Percentiles rank a stretch among this genome's conserved stretches.
phyloP scores from a whole-genome alignment of 805 yeast species.

The Saccharomyces cerevisiae region DNA sequence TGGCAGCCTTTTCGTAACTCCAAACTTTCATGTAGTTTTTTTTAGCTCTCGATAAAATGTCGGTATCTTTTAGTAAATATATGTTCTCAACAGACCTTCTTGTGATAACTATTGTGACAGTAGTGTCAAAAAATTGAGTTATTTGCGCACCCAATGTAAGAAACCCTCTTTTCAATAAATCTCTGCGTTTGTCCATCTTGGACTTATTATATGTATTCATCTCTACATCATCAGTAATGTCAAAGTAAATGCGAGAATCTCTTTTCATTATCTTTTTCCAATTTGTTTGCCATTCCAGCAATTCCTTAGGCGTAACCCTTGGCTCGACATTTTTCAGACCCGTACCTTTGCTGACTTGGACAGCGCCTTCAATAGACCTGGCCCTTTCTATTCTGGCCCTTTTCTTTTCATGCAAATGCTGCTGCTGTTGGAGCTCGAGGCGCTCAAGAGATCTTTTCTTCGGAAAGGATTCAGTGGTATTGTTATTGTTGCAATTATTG shows the following conservation, averaged over 20 bases:
- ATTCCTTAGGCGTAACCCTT: slow-evolving; percentile 31
- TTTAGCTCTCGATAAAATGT: slow-evolving; percentile 60
- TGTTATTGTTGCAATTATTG: background rate
- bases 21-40: slow-evolving; percentile 66
- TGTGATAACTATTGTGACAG: slow-evolving; percentile 72
- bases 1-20: slow-evolving; percentile 75
- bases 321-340: slow-evolving; percentile 14
- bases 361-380: slow-evolving; percentile 32
- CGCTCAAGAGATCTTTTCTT: slow-evolving; percentile 24
- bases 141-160: slow-evolving; percentile 45
- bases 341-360: slow-evolving; percentile 15
- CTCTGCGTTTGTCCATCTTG: slow-evolving; percentile 23
- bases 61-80: slow-evolving; percentile 40
- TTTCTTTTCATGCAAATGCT: slow-evolving; percentile 13
- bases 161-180: slow-evolving; percentile 27
- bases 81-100: slow-evolving; percentile 42
- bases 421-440: slow-evolving; percentile 8
- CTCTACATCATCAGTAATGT: slow-evolving; percentile 34
- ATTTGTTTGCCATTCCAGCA: slow-evolving; percentile 52
- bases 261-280: slow-evolving; percentile 55
- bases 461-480: background rate
- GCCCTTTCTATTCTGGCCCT: slow-evolving; percentile 21
- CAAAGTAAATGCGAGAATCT: slow-evolving; percentile 54
- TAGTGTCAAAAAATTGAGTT: slow-evolving; percentile 49
- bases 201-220: slow-evolving; percentile 13